Conservation (phyloP, 805 yeast species). For the Metschnikowia anglica region DNA sequence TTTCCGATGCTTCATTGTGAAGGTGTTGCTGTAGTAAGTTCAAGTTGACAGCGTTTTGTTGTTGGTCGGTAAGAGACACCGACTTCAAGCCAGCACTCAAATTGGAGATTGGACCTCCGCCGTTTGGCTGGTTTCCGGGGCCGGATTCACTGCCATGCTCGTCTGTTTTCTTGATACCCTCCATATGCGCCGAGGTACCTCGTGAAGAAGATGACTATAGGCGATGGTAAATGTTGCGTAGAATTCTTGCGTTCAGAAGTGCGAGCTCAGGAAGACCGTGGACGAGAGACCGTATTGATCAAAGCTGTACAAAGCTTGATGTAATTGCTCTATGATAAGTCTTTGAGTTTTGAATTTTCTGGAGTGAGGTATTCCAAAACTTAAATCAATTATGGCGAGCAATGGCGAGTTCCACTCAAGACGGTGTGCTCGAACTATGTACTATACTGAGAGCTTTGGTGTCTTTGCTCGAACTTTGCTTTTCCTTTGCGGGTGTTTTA, state of each 20-base stretch:
- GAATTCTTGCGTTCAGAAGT: no score
- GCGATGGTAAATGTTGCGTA: no score
- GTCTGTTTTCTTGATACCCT: constrained; percentile 9
- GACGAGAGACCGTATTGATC: background rate
- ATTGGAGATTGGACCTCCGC: constrained; percentile 38
- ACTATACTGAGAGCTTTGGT: no score
- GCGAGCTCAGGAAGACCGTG: no score
- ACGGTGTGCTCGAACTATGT: background rate
- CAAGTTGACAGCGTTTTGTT: constrained; percentile 42
- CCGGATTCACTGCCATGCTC: constrained; percentile 8
- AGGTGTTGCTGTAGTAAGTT: constrained; percentile 46
- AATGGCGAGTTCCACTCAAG: background rate
- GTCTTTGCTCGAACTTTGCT: constrained; percentile 1
- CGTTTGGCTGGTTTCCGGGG: constrained; percentile 4
- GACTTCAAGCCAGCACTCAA: constrained; percentile 47
- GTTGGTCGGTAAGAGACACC: constrained; percentile 43
- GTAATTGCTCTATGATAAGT: background rate
- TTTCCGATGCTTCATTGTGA: constrained; percentile 38
- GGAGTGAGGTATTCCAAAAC: no score
- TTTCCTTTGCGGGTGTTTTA: constrained; percentile 1
- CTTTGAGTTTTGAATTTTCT: background rate
- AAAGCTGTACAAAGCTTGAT: background rate
- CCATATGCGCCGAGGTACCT: constrained; percentile 1
- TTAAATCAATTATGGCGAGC: background rate
- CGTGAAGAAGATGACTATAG: background rate